Conservation (phyloP, 371 early-diverging fungal species). For the Mortierella sp. region DNA sequence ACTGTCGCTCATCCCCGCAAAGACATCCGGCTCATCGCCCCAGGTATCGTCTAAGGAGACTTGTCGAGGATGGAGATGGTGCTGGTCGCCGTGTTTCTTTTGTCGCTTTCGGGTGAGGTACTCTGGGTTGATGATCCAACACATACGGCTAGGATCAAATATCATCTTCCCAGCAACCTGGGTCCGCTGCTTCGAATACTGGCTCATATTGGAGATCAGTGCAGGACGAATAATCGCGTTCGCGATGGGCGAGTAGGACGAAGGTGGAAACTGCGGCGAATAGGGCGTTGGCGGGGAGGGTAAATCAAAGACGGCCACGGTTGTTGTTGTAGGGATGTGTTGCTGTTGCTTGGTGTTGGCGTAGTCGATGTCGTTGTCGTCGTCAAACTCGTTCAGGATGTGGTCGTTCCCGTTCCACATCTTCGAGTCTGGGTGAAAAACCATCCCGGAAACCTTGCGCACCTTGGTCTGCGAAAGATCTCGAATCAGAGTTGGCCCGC, state of each 20-base stretch:
- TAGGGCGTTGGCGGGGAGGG: conserved; percentile 13
- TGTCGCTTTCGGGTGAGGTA: conserved; percentile 33
- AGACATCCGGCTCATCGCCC: conserved; percentile 55
- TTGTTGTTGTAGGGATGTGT: background rate
- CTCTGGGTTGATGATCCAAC: conserved; percentile 52
- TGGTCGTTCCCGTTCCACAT: conserved; percentile 48
- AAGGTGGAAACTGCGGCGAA: background rate
- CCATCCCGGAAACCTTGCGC: conserved; percentile 35
- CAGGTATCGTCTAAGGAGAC: conserved; percentile 40
- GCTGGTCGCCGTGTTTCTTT: conserved; percentile 4
- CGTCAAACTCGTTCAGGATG: conserved; percentile 30
- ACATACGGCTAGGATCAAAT: conserved; percentile 46
- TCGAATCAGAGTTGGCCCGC: conserved; percentile 42
- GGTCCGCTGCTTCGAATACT: conserved; percentile 32
- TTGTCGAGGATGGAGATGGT: conserved; percentile 2
- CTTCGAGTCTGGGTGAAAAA: conserved; percentile 25
- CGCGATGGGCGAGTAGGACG: conserved; percentile 3
- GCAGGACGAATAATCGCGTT: conserved; percentile 33
- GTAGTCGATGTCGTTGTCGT: conserved; percentile 10
- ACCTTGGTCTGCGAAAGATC: conserved; percentile 39
- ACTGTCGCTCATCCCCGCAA: conserved; percentile 52
- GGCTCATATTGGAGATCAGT: conserved; percentile 47
- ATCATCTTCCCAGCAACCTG: conserved; percentile 57
- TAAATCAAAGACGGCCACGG: background rate
- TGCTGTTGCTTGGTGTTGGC: background rate